Base-by-base conservation (phyloP, 192 early-diverging fungal species). In the Entomortierella beljakovae region DNA sequence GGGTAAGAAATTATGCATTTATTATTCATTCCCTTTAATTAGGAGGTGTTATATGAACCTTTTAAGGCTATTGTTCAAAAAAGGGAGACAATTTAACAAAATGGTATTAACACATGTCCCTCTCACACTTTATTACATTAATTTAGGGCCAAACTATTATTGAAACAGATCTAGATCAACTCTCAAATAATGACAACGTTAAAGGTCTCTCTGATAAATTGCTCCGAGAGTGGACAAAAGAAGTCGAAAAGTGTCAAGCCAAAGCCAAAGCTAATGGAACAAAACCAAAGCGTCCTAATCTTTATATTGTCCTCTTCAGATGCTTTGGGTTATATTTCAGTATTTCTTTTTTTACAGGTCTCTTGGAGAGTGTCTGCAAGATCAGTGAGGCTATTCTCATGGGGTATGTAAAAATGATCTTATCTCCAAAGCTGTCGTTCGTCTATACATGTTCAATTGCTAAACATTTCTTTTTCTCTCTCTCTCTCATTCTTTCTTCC, bases 341-440 rank as follows among this genome's bases (percentile, higher is more conserved):
- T 48, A 18, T 82, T 6, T 70, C 71, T 15, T 25, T 64, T 9
- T 52, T 82, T 57, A 70, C 66, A 2, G 81, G 81, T 18, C 23
- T 71, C 32, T 8, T 70, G 20, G 81, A 82, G 48, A 61, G 61
- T 62, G 48, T 53, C 46, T 73, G 66, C 68, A 82, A 82, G 81
- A 82, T 82, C 65, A 61, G 70, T n/a, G 81, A 82, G 13, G 81
- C 81, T 2, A 64, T 82, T 29, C 72, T 82, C 52, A 75, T 82
- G 71, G 81, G 81, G 68, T 81, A 81, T 48, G 74, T 58, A 5
- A 16, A 16, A 37, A 32, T 31, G 7, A 38, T 23, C n/a, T 34
- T 15, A 35, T 34, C 32, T 23, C 32, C 18, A 57, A 34, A 18
- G 53, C 53, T 34, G 33, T 6, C n/a, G n/a, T n/a, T n/a, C n/a